Evolutionary conservation across 345 rosid species (phyloP).

Genomic region (Kandelia obovata): DNA sequence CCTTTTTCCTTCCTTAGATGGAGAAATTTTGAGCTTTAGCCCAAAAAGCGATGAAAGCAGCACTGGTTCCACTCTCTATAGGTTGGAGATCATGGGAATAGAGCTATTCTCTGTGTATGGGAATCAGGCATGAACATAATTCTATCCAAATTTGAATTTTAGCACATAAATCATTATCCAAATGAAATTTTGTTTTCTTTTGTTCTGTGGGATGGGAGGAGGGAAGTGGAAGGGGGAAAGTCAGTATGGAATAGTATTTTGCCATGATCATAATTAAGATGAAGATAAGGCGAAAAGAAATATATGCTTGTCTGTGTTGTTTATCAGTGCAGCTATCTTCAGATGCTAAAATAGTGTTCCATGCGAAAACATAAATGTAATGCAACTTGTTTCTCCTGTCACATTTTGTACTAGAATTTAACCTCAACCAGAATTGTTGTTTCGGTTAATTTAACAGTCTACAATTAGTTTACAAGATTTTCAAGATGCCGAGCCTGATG

Average conservation of each 20-base stretch:
- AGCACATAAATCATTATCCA: neutral
- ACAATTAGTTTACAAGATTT: slow-evolving; percentile 64
- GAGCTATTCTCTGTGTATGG: slow-evolving; percentile 84
- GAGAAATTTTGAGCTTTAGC: slow-evolving; percentile 40
- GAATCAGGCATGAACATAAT: slow-evolving; percentile 53
- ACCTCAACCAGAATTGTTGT: slow-evolving; percentile 7
- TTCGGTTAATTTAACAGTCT: slow-evolving; percentile 47
- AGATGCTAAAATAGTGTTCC: neutral
- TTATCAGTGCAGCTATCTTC: neutral
- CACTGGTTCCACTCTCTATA: slow-evolving; percentile 51
- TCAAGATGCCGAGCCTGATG: slow-evolving; percentile 91
- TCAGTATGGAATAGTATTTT: neutral
- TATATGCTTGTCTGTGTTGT: neutral
- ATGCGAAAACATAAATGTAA: neutral
- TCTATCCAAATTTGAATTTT: slow-evolving; percentile 11
- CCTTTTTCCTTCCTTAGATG: slow-evolving; percentile 43
- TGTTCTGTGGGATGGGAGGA: neutral
- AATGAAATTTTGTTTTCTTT: neutral
- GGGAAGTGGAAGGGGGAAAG: neutral
- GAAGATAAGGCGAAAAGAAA: neutral
- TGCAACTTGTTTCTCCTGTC: neutral
- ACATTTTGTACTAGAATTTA: neutral
- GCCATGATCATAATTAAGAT: neutral
- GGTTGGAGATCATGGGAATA: slow-evolving; percentile 74
- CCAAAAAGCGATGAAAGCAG: slow-evolving; percentile 42